These are phyloP conservation scores for Dendrobium catenatum DNA, from an alignment of 106 monocot species.

Conservation along the genomic window DNA sequence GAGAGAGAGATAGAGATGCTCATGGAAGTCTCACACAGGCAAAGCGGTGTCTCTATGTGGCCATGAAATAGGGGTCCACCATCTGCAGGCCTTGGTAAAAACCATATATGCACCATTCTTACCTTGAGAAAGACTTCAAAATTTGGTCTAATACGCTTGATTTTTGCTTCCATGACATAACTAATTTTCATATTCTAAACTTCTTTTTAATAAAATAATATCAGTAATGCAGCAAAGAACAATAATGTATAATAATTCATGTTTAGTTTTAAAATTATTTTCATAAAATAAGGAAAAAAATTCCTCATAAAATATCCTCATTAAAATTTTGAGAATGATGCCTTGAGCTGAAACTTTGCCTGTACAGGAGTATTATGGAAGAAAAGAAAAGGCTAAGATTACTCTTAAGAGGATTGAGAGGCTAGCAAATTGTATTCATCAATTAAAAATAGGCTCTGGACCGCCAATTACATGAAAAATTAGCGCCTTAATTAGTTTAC, in stretches of 20 bases:
- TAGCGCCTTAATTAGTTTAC: too few species aligned
- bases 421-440: too few species aligned
- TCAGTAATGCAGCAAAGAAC: not conserved
- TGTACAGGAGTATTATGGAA: too few species aligned
- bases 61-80: not conserved
- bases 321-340: too few species aligned
- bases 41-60: not conserved
- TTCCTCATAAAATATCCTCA: too few species aligned
- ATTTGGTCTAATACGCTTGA: not conserved
- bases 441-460: too few species aligned
- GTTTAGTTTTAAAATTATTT: not conserved
- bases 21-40: not conserved
- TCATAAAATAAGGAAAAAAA: not conserved
- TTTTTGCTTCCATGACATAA: not conserved
- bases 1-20: conserved; percentile 11
- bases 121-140: not conserved
- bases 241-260: not conserved
- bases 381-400: too few species aligned
- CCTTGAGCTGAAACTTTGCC: too few species aligned
- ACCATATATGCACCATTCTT: not conserved
- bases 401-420: too few species aligned
- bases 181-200: not conserved
- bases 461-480: too few species aligned
- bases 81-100: not conserved
- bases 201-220: not conserved